phyloP scores from a whole-genome alignment of 192 early-diverging fungal species.

The Spizellomyces punctatus region DNA sequence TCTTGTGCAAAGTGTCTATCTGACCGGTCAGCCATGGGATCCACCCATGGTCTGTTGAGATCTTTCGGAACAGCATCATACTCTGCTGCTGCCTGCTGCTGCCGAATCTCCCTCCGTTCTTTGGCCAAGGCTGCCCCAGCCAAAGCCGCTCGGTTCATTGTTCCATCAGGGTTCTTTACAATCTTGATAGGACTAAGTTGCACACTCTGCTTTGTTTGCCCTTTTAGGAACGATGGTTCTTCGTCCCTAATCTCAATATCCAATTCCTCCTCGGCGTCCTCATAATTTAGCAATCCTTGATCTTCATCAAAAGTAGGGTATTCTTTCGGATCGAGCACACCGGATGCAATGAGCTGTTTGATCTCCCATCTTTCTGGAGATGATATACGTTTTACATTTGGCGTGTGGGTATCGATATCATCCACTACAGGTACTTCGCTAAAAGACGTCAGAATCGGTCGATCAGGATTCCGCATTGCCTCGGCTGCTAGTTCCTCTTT shows the following conservation, averaged over 20 bases:
- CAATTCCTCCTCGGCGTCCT: constrained; percentile 92
- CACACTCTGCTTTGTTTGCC: constrained; percentile 82
- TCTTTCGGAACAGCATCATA: constrained; percentile 77
- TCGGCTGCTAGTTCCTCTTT: constrained; percentile 68
- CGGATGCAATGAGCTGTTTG: constrained; percentile 96
- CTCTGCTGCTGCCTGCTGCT: constrained; percentile 52
- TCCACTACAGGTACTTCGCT: constrained; percentile 48
- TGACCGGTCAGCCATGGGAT: constrained; percentile 76
- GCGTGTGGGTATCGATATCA: constrained; percentile 38
- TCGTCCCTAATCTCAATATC: constrained; percentile 97
- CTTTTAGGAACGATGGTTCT: constrained; percentile 92
- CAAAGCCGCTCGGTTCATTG: constrained; percentile 92
- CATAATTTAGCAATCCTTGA: constrained; percentile 72
- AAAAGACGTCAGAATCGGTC: constrained; percentile 59
- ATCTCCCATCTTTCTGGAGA: constrained; percentile 97
- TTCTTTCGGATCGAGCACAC: constrained; percentile 81
- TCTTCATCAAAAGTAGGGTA: constrained; percentile 91
- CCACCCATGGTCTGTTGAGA: constrained; percentile 87
- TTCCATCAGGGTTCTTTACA: constrained; percentile 97
- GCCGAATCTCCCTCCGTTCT: constrained; percentile 82
- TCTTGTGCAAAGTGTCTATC: constrained; percentile 95
- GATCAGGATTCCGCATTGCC: constrained; percentile 64
- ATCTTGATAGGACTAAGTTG: constrained; percentile 95
- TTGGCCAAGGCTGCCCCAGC: constrained; percentile 90
- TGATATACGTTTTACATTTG: constrained; percentile 76